A percentile compares a stretch with the other conserved stretches of the same genome.
phyloP scores from a whole-genome alignment of 495 filamentous ascomycete genomes.

The Trichoderma orchidacearum region DNA sequence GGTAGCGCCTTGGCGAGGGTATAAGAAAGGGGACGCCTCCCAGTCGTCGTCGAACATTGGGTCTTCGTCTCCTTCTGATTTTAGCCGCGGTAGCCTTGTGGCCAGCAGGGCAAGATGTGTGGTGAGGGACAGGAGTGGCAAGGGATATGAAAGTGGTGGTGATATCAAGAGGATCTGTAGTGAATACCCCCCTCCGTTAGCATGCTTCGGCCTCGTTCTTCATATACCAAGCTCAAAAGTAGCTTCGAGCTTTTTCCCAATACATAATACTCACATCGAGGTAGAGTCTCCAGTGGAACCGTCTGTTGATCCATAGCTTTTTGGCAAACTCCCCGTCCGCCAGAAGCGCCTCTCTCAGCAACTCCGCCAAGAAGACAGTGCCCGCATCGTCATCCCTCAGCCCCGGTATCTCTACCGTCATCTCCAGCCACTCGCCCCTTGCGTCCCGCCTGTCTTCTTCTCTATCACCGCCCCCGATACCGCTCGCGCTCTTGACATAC shows the following conservation, averaged over 20 bases:
- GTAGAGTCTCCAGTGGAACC: constrained; percentile 94
- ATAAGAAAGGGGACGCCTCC: constrained; percentile 67
- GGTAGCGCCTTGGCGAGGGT: constrained; percentile 33
- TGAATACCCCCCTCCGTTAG: too few relatives aligned
- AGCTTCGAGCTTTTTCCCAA: constrained; percentile 6
- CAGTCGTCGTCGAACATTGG: constrained; percentile 98
- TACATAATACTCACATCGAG: constrained; percentile 58
- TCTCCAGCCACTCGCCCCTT: constrained; percentile 57
- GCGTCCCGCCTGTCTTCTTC: constrained; percentile 16
- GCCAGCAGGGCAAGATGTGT: constrained; percentile 91
- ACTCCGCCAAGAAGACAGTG: constrained; percentile 71
- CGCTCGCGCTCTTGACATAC: constrained; percentile 14
- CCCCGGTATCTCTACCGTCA: constrained; percentile 76
- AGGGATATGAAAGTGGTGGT: constrained; percentile 77
- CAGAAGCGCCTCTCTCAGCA: constrained; percentile 80
- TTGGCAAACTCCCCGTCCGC: constrained; percentile 57
- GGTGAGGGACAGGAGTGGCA: constrained; percentile 82
- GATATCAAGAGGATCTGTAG: constrained; percentile 88
- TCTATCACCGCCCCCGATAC: constrained; percentile 10
- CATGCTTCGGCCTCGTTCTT: too few relatives aligned
- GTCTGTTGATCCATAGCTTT: constrained; percentile 65
- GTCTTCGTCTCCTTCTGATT: constrained; percentile 82
- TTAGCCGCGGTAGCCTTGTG: constrained; percentile 68
- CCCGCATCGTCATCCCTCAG: constrained; percentile 81
- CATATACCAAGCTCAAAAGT: too few relatives aligned